Evolutionary conservation across 495 filamentous ascomycete genomes (phyloP), one percentile per base, ranked within the genome.

Genomic region (Eremomyces bilateralis): DNA sequence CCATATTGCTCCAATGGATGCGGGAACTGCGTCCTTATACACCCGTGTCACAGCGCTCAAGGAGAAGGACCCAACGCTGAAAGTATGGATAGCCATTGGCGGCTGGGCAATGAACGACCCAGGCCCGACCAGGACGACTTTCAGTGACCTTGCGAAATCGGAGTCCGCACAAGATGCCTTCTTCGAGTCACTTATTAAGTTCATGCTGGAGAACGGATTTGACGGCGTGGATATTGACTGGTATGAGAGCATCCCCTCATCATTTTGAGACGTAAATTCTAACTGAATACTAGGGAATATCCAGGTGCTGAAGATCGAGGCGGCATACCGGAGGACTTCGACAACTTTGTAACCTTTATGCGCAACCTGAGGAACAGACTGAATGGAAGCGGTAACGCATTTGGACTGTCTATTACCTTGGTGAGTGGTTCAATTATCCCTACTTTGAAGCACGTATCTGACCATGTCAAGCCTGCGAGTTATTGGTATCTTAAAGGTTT

Each of bases 191-290:
- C 33, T 70, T 2, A 24, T 60, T 2, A 21, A 12, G 0, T 71
- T 70, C 35, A 53, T 71, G 50, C 0, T 20, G 0, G 39, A 34
- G 4, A 59, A 63, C 30, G 57, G 45, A 11, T 65, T 69, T 36
- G 60, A 71, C 35, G 68, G 68, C 1, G 55, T 67, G 1, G 67
- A 71, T 38, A 37, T 69, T 13, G 53, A 58, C 34, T 59, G 52
- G 57, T 17, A 17, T 13, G 24, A 8, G 13, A 8, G 13, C 13
- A 13, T 8, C 13, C 8, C 13, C 8, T 28, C 13, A n/a, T 8
- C 24, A 28, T 28, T 28, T 8, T 28, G 8, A 13, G 24, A 28
- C 8, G 8, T 28, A 13, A 13, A 8, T 13, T 8, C 24, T 28
- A 28, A 28, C 24, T 28, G 13, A 28, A 28, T 28, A 28, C 6